phyloP scores from a whole-genome alignment of 768 basidiomycete genomes.

The Chiua virens region DNA sequence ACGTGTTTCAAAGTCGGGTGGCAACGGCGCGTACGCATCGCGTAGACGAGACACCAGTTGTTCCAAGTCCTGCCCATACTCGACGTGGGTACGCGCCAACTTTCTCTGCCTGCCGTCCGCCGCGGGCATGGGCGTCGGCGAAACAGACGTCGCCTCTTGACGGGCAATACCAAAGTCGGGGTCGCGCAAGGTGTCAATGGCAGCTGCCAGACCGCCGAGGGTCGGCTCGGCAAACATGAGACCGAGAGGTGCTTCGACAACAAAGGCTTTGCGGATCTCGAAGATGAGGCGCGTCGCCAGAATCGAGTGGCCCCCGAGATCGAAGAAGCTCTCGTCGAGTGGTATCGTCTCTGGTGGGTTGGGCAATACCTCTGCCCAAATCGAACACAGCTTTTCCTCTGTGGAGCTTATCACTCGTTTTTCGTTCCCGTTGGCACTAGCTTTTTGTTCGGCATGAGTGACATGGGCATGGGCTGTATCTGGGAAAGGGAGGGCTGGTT shows the following conservation, averaged over 20 bases:
- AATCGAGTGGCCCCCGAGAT: conserved; percentile 97
- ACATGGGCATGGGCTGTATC: conserved; percentile 74
- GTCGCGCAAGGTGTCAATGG: conserved; percentile 72
- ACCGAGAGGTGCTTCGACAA: conserved; percentile 87
- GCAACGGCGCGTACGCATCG: conserved; percentile 58
- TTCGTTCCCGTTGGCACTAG: conserved; percentile 26
- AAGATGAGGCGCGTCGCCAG: conserved; percentile 96
- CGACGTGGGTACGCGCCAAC: conserved; percentile 37
- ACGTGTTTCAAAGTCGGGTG: conserved; percentile 52
- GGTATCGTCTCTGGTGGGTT: conserved; percentile 77
- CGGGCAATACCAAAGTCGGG: conserved; percentile 75
- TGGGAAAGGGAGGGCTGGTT: conserved; percentile 96
- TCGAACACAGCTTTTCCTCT: conserved; percentile 75
- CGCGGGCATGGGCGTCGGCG: conserved; percentile 13
- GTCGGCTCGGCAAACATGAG: conserved; percentile 92
- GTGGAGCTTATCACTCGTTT: conserved; percentile 57
- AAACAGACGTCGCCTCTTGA: conserved; percentile 24
- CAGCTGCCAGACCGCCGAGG: conserved; percentile 69
- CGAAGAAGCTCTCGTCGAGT: conserved; percentile 94
- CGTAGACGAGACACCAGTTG: conserved; percentile 57
- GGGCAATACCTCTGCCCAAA: conserved; percentile 84
- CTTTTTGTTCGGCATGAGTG: conserved; percentile 42
- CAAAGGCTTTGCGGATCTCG: conserved; percentile 90
- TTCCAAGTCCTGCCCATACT: conserved; percentile 81
- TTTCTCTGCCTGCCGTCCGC: conserved; percentile 16